Evolutionary conservation across 768 basidiomycete species (phyloP), one percentile per base, ranked within the genome.

Genomic region (Mycena haematopus): DNA sequence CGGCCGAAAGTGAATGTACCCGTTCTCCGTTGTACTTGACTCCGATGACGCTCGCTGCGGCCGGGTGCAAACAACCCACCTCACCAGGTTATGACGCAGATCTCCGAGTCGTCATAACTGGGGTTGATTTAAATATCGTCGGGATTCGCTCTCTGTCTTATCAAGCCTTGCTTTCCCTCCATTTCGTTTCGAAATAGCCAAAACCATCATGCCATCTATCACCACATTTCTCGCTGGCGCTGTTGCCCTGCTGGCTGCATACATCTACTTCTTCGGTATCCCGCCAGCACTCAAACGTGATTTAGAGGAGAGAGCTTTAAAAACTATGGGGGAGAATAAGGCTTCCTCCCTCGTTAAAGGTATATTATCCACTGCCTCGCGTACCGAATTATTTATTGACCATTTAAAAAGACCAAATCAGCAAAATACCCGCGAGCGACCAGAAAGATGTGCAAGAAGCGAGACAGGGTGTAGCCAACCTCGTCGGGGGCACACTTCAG

Each of bases 251-350:
- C 46, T 47, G 46, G 46, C 46, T 27, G 46, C 46, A 27, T 47
- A 47, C 25, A 14, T 47, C 46, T 47, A 27, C 46, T 47, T 47
- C 46, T 47, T 47, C 46, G 46, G 46, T 4, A 47, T 47, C 25
- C 46, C 46, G 4, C 46, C 46, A 0, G 46, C 46, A 25, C 11
- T 47, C 24, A 47, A 47, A 24, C 46, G 46, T 15, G 46, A 47
- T 10, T 8, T 47, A 24, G 46, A 47, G n/a, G 46, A 47, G 46
- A 10, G 25, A 14, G 46, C 46, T 29, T 17, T 27, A 15, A 47
- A 47, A 47, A 47, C 46, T 24, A 47, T 47, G 46, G 46, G 46
- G 3, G 46, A 47, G 46, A 47, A 47, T 14, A 47, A 47, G 46
- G 46, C 46, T 27, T 47, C 46, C 25, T 47, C 25, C 25, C 25